A percentile compares a stretch with the other conserved stretches of the same genome.
phyloP scores from a whole-genome alignment of 352 stramenopile genomes.

The Globisporangium apiculatum region DNA sequence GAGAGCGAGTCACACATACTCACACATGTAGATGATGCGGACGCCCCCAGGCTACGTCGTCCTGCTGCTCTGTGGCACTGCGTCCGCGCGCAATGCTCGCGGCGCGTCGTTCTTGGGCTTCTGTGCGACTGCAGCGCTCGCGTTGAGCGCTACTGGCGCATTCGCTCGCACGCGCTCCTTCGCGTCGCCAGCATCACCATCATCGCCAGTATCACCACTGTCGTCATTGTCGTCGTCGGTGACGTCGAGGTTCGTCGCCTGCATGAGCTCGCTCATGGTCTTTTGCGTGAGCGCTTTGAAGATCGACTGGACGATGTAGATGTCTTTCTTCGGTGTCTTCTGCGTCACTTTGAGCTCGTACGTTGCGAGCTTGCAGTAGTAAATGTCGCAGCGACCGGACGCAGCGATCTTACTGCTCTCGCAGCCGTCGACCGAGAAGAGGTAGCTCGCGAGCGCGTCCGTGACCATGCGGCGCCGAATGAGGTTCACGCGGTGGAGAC shows the following conservation, averaged over 20 bases:
- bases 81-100: too few relatives aligned
- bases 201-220: not conserved
- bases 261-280: conserved; percentile 18
- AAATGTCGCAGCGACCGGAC: conserved; percentile 36
- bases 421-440: conserved; percentile 35
- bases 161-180: conserved; percentile 1
- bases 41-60: too few relatives aligned
- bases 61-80: too few relatives aligned
- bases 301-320: conserved; percentile 33
- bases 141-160: not conserved
- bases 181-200: not conserved
- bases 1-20: too few relatives aligned
- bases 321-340: conserved; percentile 17
- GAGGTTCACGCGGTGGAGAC: conserved; percentile 32
- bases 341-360: conserved; percentile 37
- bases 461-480: conserved; percentile 16
- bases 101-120: too few relatives aligned
- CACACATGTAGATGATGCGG: too few relatives aligned
- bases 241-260: conserved; percentile 30
- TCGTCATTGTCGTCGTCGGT: not conserved
- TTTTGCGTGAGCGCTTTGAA: conserved; percentile 33
- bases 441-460: conserved; percentile 17
- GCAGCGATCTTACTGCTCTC: conserved; percentile 14
- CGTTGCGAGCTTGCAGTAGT: conserved; percentile 32
- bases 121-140: not conserved